Percentiles rank a stretch among this genome's conserved stretches.
Evolutionary conservation across 805 yeast genomes (phyloP).

Genomic region (Naumovozyma castellii): DNA sequence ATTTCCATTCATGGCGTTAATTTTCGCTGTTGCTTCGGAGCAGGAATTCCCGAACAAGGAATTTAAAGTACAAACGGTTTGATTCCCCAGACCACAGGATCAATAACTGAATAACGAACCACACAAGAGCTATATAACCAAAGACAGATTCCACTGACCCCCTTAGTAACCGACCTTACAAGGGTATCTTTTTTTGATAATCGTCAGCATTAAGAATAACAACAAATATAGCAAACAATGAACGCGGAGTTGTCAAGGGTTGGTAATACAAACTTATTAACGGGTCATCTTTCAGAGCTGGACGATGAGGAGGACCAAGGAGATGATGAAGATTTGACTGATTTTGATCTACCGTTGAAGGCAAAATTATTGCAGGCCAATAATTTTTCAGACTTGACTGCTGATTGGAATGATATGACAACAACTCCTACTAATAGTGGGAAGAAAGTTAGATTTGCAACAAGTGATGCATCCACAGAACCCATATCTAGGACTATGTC

Average conservation of each 20-base stretch:
- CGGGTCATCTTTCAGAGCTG: slow-evolving; percentile 9
- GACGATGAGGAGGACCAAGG: slow-evolving; percentile 7
- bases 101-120: no score
- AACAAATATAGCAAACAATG: neutral
- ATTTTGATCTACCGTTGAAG: slow-evolving; percentile 22
- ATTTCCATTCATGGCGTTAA: neutral
- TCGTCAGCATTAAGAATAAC: neutral
- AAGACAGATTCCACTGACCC: no score
- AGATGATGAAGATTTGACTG: slow-evolving; percentile 8
- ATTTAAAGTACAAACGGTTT: no score
- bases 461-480: slow-evolving; percentile 1
- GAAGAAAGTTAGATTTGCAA: slow-evolving; percentile 12
- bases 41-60: neutral
- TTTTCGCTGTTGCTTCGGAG: neutral
- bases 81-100: no score
- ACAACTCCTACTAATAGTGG: slow-evolving; percentile 2
- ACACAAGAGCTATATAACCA: no score
- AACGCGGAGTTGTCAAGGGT: neutral
- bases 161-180: no score
- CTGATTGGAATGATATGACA: slow-evolving; percentile 5
- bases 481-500: neutral
- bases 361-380: slow-evolving; percentile 9
- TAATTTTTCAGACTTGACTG: slow-evolving; percentile 18
- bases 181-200: no score
- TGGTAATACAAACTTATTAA: neutral